Conservation (phyloP, 768 basidiomycete genomes). For the Boletus vinaceobasis region DNA sequence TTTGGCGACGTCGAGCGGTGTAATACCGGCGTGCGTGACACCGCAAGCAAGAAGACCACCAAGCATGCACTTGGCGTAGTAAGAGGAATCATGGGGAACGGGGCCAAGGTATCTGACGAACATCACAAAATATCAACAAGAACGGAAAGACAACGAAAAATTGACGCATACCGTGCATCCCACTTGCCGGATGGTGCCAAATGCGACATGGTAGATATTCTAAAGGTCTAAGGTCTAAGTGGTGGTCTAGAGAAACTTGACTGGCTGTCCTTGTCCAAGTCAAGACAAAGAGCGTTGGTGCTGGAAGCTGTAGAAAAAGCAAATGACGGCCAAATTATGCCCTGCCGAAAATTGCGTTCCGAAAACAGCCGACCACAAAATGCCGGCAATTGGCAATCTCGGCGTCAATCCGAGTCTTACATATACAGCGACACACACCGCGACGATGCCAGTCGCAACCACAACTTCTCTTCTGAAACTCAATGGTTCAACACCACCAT, state of each 20-base stretch:
- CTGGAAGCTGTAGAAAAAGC: background rate
- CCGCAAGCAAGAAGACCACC: slow-evolving; percentile 9
- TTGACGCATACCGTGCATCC: slow-evolving; percentile 7
- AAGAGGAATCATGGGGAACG: slow-evolving; percentile 10
- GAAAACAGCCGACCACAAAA: slow-evolving; percentile 1
- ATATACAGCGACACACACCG: background rate
- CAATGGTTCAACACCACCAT: slow-evolving; percentile 11
- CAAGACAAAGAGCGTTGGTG: background rate
- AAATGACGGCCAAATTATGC: background rate
- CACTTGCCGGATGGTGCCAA: slow-evolving; percentile 18
- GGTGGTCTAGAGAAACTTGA: background rate
- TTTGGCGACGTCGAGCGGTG: slow-evolving; percentile 8
- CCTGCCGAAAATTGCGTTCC: slow-evolving; percentile 4
- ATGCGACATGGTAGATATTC: slow-evolving; percentile 7
- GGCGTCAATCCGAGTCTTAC: background rate
- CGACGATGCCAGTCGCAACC: slow-evolving; percentile 7
- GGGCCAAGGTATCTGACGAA: slow-evolving; percentile 8
- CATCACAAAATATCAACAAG: background rate
- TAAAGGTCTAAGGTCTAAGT: background rate
- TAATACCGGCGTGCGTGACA: slow-evolving; percentile 7
- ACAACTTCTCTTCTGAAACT: slow-evolving; percentile 1
- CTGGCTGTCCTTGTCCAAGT: background rate
- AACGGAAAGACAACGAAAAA: background rate
- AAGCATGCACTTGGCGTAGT: slow-evolving; percentile 11
- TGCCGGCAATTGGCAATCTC: background rate